A percentile compares a stretch with the other conserved stretches of the same genome.
These are phyloP conservation scores for Lyophyllum decastes DNA, from an alignment of 768 basidiomycete species.

Conservation along the genomic window DNA sequence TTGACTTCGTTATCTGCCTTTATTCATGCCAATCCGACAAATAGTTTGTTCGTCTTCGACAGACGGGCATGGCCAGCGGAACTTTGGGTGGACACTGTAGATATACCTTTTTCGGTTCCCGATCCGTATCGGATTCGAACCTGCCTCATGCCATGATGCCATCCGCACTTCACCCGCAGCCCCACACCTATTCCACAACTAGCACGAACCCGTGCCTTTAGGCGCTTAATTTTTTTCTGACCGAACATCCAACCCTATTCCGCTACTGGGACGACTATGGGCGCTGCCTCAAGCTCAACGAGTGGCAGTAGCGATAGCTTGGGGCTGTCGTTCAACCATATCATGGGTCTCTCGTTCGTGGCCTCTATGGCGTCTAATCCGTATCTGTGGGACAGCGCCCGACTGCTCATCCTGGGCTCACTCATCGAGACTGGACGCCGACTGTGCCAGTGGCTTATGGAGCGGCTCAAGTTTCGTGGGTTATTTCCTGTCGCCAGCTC, in stretches of 20 bases:
- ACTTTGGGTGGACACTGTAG: not conserved
- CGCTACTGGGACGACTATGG: not conserved
- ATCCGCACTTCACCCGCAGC: not conserved
- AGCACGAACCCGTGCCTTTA: not conserved
- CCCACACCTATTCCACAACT: not conserved
- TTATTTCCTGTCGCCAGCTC: slow-evolving; percentile 4
- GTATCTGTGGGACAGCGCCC: slow-evolving; percentile 27
- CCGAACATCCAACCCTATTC: not conserved
- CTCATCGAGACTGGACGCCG: slow-evolving; percentile 41
- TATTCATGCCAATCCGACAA: not conserved
- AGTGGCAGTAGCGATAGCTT: not conserved
- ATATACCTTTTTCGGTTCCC: not conserved
- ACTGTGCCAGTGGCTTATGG: slow-evolving; percentile 38
- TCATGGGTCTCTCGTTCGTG: slow-evolving; percentile 38
- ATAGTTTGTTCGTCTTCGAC: not conserved
- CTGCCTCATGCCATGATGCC: not conserved
- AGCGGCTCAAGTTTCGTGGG: slow-evolving; percentile 40
- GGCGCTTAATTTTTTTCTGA: not conserved
- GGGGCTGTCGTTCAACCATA: slow-evolving; percentile 19
- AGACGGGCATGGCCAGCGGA: no score
- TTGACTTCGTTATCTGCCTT: not conserved
- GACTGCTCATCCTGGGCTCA: slow-evolving; percentile 33
- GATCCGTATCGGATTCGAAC: not conserved
- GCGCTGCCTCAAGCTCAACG: not conserved
- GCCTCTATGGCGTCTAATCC: slow-evolving; percentile 28